Evolutionary conservation across 768 basidiomycete species (phyloP), one percentile per base, ranked within the genome.

Genomic region (Gloeostereum incarnatum): DNA sequence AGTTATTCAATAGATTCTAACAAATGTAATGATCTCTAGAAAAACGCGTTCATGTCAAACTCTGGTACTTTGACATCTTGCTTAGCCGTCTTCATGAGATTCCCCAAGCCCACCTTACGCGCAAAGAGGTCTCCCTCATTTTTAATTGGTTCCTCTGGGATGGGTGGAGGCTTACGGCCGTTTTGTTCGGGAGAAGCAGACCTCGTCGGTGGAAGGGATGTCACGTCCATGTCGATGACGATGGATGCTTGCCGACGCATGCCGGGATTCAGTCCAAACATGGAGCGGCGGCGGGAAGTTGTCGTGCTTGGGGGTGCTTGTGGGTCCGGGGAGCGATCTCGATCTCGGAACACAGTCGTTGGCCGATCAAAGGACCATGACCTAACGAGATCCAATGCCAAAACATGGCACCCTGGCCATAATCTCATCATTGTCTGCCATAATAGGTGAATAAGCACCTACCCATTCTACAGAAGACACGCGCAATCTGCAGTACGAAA

Each of bases 391-490:
- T 91, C 81, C 25, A 99, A 69, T 4, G 89, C 93, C n/a, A 99
- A 64, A 5, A 74, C 74, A 54, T 96, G 94, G 50, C 93, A 97
- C 14, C 94, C 93, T 96, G 55, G 10, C 13, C 8, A 38, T 32
- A 35, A 38, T 26, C 20, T 4, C 21, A 35, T 22, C 6, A 34
- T 7, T 14, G 23, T 22, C 16, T 19, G 22, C 26, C n/a, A 2
- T 20, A 43, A 14, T 25, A 13, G 35, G 40, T 31, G 3, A 33
- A n/a, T 43, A 35, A 21, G 7, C 1, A 55, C 81, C 27, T 47
- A 89, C 94, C 96, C 91, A 97, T 94, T 42, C 89, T 69, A 50
- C 86, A 90, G 49, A 97, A 92, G 6, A 94, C 86, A 20, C 90
- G 76, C 0, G 92, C 87, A 49, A 91, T 90, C 60, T 98, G 93